These are phyloP conservation scores for Amanita thiersii DNA, from an alignment of 768 basidiomycete species.

Conservation along the genomic window DNA sequence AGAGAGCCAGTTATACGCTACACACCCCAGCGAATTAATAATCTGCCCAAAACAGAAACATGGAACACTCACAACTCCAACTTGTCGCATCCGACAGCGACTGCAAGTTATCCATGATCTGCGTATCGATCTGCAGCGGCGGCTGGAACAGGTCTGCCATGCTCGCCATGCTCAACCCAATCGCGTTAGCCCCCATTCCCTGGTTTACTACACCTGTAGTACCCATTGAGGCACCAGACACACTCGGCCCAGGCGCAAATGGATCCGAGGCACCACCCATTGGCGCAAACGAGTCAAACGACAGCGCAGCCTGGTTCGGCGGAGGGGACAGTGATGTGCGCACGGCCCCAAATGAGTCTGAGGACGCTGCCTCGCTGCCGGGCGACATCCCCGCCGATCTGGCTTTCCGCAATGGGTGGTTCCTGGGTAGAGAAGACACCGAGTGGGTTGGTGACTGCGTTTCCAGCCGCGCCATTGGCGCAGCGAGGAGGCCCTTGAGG, in stretches of 20 bases:
- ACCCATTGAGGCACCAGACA: too few relatives aligned
- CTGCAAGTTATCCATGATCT: conserved; percentile 55
- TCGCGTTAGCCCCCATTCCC: conserved; percentile 13
- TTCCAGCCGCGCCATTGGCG: conserved; percentile 31
- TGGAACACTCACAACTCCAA: conserved; percentile 32
- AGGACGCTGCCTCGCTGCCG: conserved; percentile 14
- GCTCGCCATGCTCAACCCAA: conserved; percentile 15
- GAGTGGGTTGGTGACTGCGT: conserved; percentile 4
- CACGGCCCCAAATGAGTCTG: conserved; percentile 31
- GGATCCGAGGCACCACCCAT: conserved; percentile 30
- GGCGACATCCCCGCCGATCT: conserved; percentile 1
- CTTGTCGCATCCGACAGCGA: conserved; percentile 42
- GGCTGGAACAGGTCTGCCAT: conserved; percentile 41
- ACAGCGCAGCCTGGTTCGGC: conserved; percentile 33
- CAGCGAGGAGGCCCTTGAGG: conserved; percentile 60
- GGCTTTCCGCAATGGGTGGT: not conserved
- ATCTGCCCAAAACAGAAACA: not conserved
- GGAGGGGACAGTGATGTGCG: conserved; percentile 38
- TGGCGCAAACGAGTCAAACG: conserved; percentile 41
- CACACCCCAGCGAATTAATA: conserved; percentile 6
- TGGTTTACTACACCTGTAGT: conserved; percentile 9
- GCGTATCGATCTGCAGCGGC: conserved; percentile 48
- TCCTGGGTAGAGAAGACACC: not conserved
- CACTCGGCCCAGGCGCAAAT: conserved; percentile 19
- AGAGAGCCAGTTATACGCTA: conserved; percentile 31